These are phyloP conservation scores for Nicotiana noctiflora DNA, from an alignment of 257 asterid species.

Conservation along the genomic window DNA sequence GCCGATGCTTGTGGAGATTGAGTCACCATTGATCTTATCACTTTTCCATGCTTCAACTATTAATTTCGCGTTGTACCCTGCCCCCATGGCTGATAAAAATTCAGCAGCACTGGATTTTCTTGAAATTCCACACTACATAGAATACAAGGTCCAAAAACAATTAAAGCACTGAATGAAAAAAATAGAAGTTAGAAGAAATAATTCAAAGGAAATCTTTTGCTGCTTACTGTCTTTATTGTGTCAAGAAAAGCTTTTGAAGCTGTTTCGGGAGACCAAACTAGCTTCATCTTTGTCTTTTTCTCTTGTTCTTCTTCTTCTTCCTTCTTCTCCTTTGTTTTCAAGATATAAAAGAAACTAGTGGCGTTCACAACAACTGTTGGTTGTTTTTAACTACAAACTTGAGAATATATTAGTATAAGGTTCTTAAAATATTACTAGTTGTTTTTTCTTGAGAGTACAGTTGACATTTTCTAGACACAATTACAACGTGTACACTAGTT, in stretches of 20 bases:
- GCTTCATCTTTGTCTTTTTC: background rate
- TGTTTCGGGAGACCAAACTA: conserved; percentile 2
- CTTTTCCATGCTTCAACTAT: conserved; percentile 29
- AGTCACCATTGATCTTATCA: background rate
- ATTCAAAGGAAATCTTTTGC: background rate
- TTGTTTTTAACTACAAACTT: background rate
- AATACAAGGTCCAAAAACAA: background rate
- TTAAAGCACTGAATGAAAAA: background rate
- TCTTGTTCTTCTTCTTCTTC: background rate
- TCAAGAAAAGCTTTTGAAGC: conserved; percentile 4
- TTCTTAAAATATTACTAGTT: background rate
- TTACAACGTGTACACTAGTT: background rate
- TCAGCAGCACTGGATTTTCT: conserved; percentile 23
- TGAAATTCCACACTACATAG: conserved; percentile 16
- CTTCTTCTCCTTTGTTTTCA: background rate
- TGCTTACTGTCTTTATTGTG: conserved; percentile 11
- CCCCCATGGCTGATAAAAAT: conserved; percentile 34
- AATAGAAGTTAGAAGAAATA: too few species aligned
- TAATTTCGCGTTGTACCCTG: conserved; percentile 30
- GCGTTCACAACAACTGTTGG: background rate
- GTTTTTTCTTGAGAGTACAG: background rate
- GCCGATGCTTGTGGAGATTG: conserved; percentile 18
- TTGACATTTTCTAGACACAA: background rate
- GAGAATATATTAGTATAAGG: background rate
- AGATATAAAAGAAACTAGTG: background rate